Conservation (phyloP, 2,329 filamentous ascomycete species). For the Colletotrichum eleusines region DNA sequence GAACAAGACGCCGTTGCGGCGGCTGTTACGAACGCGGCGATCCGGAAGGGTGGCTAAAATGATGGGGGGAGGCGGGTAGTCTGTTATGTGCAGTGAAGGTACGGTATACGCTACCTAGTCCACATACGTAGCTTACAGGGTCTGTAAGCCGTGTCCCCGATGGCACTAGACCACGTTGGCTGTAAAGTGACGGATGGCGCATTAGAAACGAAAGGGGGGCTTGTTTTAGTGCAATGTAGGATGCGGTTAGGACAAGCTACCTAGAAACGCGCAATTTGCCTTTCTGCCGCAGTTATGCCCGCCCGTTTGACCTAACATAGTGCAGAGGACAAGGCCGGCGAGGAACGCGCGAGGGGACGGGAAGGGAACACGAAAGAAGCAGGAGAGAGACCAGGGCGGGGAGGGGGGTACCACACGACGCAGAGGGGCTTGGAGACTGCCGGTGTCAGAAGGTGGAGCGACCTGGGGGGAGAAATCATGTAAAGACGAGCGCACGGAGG, state of each 20-base stretch:
- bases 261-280: conserved; percentile 24
- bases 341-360: not conserved
- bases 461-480: not conserved
- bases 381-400: not conserved
- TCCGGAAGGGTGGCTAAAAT: conserved; percentile 20
- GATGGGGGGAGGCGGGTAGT: conserved; percentile 10
- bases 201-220: conserved; percentile 2
- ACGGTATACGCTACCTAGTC: no score
- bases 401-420: no score
- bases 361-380: not conserved
- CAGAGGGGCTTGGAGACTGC: not conserved
- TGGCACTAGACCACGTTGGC: conserved; percentile 21
- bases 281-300: conserved; percentile 34
- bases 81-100: no score
- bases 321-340: conserved; percentile 1
- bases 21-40: conserved; percentile 25
- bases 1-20: conserved; percentile 35
- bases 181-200: conserved; percentile 30
- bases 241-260: conserved; percentile 8
- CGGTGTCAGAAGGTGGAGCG: not conserved
- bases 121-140: conserved; percentile 9
- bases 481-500: not conserved
- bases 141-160: conserved; percentile 5
- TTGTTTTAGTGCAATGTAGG: conserved; percentile 18
- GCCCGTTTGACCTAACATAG: conserved; percentile 26